phyloP scores from a whole-genome alignment of 2,329 filamentous ascomycete species.

The Xylaria arbuscula region DNA sequence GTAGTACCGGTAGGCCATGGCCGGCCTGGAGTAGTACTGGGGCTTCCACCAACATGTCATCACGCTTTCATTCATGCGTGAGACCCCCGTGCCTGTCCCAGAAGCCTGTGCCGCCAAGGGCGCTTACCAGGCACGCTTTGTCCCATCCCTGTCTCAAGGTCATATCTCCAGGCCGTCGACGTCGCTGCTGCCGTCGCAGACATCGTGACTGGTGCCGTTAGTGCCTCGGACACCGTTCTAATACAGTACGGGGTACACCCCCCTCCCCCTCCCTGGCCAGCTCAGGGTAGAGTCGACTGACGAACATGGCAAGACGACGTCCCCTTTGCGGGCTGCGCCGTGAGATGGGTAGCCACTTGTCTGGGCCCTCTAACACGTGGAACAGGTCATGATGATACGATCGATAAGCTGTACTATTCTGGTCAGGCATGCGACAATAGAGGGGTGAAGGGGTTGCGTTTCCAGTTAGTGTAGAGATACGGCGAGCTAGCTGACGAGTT shows the following conservation, averaged over 20 bases:
- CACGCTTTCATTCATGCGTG: slow-evolving; percentile 22
- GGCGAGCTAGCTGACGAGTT: slow-evolving; percentile 27
- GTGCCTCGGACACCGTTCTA: slow-evolving; percentile 10
- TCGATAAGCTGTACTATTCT: background rate
- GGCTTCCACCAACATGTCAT: slow-evolving; percentile 14
- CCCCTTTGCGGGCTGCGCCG: slow-evolving; percentile 18
- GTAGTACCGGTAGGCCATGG: no score
- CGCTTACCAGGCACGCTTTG: slow-evolving; percentile 25
- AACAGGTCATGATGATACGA: slow-evolving; percentile 17
- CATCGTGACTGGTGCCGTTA: slow-evolving; percentile 20
- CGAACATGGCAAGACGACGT: background rate
- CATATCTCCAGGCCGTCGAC: slow-evolving; percentile 36
- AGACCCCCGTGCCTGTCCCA: slow-evolving; percentile 11
- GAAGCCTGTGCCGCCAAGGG: slow-evolving; percentile 27
- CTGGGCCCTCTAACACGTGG: slow-evolving; percentile 17
- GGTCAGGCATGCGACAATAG: background rate
- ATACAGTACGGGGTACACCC: slow-evolving; percentile 11
- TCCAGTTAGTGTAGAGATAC: slow-evolving; percentile 3
- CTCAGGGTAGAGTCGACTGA: slow-evolving; percentile 22
- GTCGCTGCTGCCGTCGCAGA: slow-evolving; percentile 41
- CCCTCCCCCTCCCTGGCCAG: slow-evolving; percentile 11
- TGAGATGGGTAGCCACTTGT: slow-evolving; percentile 15
- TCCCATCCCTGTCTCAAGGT: slow-evolving; percentile 36
- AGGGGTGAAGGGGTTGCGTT: slow-evolving; percentile 17
- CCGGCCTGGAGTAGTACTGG: background rate